Evolutionary conservation across 495 filamentous ascomycete species (phyloP).

Genomic region (Lepidopterella palustris): DNA sequence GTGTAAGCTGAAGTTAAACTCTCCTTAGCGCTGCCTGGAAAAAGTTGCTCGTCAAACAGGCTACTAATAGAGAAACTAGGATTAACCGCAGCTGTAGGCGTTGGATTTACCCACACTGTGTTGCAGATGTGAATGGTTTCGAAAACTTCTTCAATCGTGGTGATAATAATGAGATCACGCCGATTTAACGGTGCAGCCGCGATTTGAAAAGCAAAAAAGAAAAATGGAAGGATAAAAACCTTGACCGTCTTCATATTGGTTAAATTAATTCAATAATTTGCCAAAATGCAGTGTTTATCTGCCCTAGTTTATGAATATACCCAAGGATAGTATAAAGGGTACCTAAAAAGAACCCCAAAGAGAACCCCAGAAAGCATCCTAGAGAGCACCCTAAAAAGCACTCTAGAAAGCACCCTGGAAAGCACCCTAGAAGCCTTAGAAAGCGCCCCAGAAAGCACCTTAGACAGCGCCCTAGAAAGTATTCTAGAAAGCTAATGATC

Average conservation of each 20-base stretch:
- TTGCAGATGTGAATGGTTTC: constrained; percentile 35
- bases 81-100: constrained; percentile 1
- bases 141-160: constrained; percentile 31
- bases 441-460: too few relatives aligned
- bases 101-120: constrained; percentile 34
- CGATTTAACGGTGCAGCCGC: constrained; percentile 34
- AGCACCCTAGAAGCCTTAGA: too few relatives aligned
- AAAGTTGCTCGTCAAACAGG: constrained; percentile 2
- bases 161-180: constrained; percentile 37
- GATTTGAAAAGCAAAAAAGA: constrained; percentile 25
- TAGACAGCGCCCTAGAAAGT: too few relatives aligned
- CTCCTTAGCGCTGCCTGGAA: neutral
- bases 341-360: too few relatives aligned
- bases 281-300: too few relatives aligned
- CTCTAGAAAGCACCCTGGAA: too few relatives aligned
- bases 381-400: too few relatives aligned
- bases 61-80: neutral
- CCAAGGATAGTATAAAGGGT: too few relatives aligned
- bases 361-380: too few relatives aligned
- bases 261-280: too few relatives aligned
- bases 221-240: constrained; percentile 28
- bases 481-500: too few relatives aligned
- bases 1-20: neutral
- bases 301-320: too few relatives aligned
- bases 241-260: constrained; percentile 30